Conservation (phyloP, 306 rosid genomes). For the Rubus idaeus region DNA sequence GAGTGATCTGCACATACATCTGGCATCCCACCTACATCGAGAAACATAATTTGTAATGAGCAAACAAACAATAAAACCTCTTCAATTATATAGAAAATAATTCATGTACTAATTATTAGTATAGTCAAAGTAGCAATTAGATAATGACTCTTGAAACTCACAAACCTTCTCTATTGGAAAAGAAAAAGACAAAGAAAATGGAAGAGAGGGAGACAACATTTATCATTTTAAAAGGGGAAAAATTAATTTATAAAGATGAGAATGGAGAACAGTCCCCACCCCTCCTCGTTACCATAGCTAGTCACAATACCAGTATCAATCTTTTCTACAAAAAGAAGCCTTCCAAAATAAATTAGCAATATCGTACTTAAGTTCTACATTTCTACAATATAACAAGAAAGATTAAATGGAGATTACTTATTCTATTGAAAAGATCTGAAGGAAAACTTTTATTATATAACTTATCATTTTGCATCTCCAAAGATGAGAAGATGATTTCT, state of each 20-base stretch:
- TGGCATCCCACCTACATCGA: conserved; percentile 69
- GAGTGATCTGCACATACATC: conserved; percentile 63
- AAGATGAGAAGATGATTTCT: not conserved
- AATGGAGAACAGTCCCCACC: not conserved
- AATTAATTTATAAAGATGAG: not conserved
- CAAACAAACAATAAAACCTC: not conserved
- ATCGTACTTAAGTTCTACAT: not conserved
- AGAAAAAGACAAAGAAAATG: not conserved
- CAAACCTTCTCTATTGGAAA: not conserved
- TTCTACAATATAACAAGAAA: not conserved
- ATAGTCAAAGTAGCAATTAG: not conserved
- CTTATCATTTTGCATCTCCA: not conserved
- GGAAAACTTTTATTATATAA: not conserved
- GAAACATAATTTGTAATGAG: conserved; percentile 25
- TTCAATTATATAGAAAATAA: not conserved
- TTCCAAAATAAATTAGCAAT: not conserved
- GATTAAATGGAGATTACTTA: not conserved
- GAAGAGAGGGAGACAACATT: not conserved
- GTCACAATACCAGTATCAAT: not conserved
- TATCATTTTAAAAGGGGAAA: not conserved
- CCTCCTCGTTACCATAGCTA: not conserved
- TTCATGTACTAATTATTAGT: not conserved
- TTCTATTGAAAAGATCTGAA: not conserved
- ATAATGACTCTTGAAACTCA: not conserved
- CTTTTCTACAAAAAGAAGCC: not conserved